A percentile compares a stretch with the other conserved stretches of the same genome.
phyloP scores from a whole-genome alignment of 208 protist species.

The Phytomonas francai region DNA sequence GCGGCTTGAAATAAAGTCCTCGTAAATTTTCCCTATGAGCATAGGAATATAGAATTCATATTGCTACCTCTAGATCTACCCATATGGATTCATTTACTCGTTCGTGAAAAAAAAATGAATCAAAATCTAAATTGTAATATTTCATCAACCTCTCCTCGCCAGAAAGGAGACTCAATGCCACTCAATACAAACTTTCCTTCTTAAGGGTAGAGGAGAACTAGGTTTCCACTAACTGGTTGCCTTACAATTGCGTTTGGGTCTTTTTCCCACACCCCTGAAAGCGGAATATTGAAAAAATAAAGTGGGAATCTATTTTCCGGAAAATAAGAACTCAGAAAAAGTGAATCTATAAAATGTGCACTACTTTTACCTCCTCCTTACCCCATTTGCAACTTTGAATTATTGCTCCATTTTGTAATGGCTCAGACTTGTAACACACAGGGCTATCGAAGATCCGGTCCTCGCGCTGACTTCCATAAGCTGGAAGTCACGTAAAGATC shows the following conservation, averaged over 20 bases:
- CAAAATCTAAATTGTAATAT: background rate
- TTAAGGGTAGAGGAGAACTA: background rate
- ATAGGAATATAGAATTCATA: background rate
- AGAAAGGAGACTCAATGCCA: background rate
- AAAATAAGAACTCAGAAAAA: background rate
- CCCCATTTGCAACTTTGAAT: background rate
- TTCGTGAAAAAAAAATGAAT: background rate
- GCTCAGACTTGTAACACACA: background rate
- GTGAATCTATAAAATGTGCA: background rate
- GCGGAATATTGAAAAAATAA: background rate
- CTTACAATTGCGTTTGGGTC: background rate
- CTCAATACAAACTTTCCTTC: background rate
- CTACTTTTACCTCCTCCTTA: background rate
- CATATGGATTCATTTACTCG: background rate
- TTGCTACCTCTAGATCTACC: background rate
- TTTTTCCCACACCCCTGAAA: background rate
- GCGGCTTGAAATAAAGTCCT: background rate
- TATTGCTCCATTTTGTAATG: background rate
- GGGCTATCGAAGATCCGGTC: background rate
- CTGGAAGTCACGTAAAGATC: background rate
- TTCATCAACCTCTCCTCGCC: background rate
- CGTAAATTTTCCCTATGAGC: background rate
- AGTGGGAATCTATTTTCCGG: slow-evolving; percentile 9
- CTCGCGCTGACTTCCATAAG: background rate
- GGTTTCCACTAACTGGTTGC: background rate